These are phyloP conservation scores for Bolboschoenus planiculmis DNA, from an alignment of 176 grass and related monocot species.

Conservation along the genomic window DNA sequence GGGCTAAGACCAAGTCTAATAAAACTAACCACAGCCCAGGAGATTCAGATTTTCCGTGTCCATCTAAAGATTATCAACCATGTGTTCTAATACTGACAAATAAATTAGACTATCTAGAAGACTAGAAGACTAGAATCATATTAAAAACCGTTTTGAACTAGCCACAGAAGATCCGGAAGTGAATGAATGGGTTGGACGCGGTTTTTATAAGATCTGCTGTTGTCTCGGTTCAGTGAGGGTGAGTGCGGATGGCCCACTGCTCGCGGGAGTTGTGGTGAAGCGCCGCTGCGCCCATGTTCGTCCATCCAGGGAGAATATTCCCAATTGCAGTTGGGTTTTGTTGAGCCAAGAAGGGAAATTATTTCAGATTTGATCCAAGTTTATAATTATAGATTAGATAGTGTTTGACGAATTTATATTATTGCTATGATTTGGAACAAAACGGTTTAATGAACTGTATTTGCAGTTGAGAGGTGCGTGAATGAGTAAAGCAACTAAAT, in stretches of 20 bases:
- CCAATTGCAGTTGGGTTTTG: background rate
- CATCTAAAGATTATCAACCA: slow-evolving; percentile 1
- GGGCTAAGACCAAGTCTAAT: slow-evolving; percentile 1
- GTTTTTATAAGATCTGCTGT: background rate
- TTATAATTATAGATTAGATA: background rate
- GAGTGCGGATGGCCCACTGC: background rate
- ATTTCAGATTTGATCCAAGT: background rate
- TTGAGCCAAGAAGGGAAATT: background rate
- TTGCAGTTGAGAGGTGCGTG: background rate
- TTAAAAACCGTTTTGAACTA: background rate
- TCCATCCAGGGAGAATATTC: background rate
- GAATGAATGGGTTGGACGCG: background rate
- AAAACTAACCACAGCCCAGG: background rate
- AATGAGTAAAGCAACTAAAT: background rate
- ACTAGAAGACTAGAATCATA: no score
- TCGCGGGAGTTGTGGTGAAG: background rate
- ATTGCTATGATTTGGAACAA: background rate
- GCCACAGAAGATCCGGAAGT: background rate
- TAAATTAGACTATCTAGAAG: background rate
- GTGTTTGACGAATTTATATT: background rate
- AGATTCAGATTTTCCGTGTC: background rate
- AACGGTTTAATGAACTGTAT: background rate
- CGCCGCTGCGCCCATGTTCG: slow-evolving; percentile 6
- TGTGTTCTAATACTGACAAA: background rate
- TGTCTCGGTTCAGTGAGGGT: background rate